These are phyloP conservation scores for Podila epigama DNA, from an alignment of 192 early-diverging fungal genomes.

Conservation along the genomic window DNA sequence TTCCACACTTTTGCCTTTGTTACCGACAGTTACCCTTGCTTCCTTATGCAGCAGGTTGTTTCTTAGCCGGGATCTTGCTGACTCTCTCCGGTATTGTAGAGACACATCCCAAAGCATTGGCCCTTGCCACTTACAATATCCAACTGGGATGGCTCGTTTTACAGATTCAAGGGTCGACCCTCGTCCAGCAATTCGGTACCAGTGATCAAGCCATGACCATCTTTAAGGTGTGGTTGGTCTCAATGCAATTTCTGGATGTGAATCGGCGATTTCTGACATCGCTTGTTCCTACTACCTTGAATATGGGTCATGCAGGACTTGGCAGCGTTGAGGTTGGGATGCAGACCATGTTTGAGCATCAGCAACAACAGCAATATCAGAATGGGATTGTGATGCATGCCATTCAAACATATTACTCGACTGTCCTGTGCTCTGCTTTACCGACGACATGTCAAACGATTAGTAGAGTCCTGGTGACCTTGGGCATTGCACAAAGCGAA, in stretches of 20 bases:
- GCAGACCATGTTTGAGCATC: not conserved
- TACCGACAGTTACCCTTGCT: conserved; percentile 38
- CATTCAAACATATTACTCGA: conserved; percentile 12
- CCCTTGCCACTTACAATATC: conserved; percentile 25
- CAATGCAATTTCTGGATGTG: conserved; percentile 28
- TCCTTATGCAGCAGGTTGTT: conserved; percentile 36
- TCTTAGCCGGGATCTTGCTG: conserved; percentile 34
- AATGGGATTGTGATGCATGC: not conserved
- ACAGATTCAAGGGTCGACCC: conserved; percentile 23
- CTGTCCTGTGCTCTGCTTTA: conserved; percentile 15
- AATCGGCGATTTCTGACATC: conserved; percentile 17
- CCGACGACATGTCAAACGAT: conserved; percentile 10
- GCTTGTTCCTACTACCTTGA: not conserved
- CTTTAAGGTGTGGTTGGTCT: conserved; percentile 31
- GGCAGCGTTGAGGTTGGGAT: not conserved
- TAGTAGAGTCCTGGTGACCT: not conserved
- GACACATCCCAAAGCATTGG: conserved; percentile 32
- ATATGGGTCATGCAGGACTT: not conserved
- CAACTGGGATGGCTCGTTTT: conserved; percentile 38
- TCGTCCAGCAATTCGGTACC: conserved; percentile 25
- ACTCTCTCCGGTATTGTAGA: conserved; percentile 43
- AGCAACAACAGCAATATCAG: not conserved
- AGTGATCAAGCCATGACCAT: conserved; percentile 6
- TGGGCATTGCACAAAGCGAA: not conserved
- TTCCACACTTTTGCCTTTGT: no score